Evolutionary conservation across 2,329 filamentous ascomycete genomes (phyloP).

Genomic region (Phialemoniopsis sp.): DNA sequence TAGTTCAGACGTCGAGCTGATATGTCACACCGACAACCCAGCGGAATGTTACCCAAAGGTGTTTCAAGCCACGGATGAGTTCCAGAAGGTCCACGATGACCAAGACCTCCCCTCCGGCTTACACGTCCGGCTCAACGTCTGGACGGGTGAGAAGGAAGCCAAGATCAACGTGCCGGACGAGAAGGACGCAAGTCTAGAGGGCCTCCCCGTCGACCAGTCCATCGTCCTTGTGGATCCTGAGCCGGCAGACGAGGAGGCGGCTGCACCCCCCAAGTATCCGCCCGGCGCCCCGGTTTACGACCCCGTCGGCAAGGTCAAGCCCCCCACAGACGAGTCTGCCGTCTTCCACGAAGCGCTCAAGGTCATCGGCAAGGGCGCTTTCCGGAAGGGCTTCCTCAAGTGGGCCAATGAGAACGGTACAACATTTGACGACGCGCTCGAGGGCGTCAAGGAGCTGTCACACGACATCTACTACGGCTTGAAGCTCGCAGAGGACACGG

Average conservation of each 20-base stretch:
- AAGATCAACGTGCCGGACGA: conserved; percentile 60
- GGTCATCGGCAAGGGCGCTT: conserved; percentile 39
- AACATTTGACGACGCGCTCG: conserved; percentile 46
- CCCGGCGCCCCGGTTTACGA: conserved; percentile 54
- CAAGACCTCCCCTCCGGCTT: conserved; percentile 63
- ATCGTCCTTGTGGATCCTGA: conserved; percentile 52
- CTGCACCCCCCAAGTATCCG: conserved; percentile 25
- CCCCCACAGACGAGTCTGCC: conserved; percentile 38
- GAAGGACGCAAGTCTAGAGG: conserved; percentile 37
- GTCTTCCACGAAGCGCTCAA: conserved; percentile 43
- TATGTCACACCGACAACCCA: conserved; percentile 58
- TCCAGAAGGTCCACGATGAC: conserved; percentile 58
- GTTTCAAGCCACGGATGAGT: conserved; percentile 61
- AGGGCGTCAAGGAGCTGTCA: conserved; percentile 57
- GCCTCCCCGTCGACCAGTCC: conserved; percentile 47
- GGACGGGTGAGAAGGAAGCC: conserved; percentile 60
- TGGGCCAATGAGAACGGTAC: conserved; percentile 13
- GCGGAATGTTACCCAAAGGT: conserved; percentile 62
- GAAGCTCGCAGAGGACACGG: conserved; percentile 53
- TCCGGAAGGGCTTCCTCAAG: neutral
- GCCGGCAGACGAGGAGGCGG: conserved; percentile 16
- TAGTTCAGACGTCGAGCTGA: conserved; percentile 46
- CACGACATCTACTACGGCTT: conserved; percentile 69
- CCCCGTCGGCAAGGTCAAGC: conserved; percentile 51
- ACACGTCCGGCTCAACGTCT: conserved; percentile 62